These are phyloP conservation scores for Allium cepa DNA, from an alignment of 106 monocot species.

Conservation along the genomic window DNA sequence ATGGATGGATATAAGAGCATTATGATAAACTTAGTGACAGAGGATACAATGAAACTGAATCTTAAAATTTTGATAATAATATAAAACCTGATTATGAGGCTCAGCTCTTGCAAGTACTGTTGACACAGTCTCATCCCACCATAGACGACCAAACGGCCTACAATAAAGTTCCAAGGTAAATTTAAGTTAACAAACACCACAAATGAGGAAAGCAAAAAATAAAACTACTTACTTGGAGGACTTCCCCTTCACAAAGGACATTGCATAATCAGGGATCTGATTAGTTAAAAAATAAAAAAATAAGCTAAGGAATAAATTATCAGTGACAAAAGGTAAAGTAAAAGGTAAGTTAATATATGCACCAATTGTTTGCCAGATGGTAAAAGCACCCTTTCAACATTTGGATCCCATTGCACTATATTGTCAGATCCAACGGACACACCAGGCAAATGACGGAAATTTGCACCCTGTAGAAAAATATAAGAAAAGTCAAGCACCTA, in stretches of 20 bases:
- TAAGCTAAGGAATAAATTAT: not conserved
- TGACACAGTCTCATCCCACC: slow-evolving; percentile 80
- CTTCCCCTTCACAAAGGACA: slow-evolving; percentile 40
- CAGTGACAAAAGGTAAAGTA: not conserved
- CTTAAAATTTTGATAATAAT: too few species aligned
- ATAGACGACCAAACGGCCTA: slow-evolving; percentile 62
- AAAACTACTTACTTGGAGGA: slow-evolving; percentile 39
- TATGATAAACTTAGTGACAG: too few species aligned
- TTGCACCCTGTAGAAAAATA: slow-evolving; percentile 15
- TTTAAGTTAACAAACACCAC: not conserved
- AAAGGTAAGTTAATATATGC: not conserved
- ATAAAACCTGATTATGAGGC: slow-evolving; percentile 35
- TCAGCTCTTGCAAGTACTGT: slow-evolving; percentile 66
- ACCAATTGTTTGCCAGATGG: slow-evolving; percentile 24
- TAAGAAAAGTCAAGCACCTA: not conserved
- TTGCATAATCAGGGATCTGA: slow-evolving; percentile 58
- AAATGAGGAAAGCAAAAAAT: not conserved
- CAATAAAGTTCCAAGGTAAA: slow-evolving; percentile 1
- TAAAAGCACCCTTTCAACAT: slow-evolving; percentile 12
- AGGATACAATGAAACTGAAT: too few species aligned
- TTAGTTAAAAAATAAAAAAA: not conserved
- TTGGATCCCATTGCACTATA: slow-evolving; percentile 13
- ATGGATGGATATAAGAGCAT: too few species aligned
- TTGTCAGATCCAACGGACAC: slow-evolving; percentile 15
- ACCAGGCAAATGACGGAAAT: slow-evolving; percentile 21